Conservation (phyloP, 2,329 filamentous ascomycete genomes). For the Apiospora kogelbergensis region DNA sequence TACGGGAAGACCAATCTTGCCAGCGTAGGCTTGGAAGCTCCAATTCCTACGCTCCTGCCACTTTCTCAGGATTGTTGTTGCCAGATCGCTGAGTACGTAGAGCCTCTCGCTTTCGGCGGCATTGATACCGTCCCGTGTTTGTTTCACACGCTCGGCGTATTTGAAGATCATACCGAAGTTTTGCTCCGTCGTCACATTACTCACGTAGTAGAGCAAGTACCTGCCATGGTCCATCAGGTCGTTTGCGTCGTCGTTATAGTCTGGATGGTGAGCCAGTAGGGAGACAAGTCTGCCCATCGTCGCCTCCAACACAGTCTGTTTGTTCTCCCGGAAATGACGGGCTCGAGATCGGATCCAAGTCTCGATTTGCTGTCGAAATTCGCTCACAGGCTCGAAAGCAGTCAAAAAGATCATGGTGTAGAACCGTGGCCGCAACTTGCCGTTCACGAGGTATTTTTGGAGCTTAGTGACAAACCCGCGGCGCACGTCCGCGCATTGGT, state of each 20-base stretch:
- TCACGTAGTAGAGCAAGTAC: constrained; percentile 89
- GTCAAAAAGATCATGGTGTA: constrained; percentile 88
- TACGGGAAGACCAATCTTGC: constrained; percentile 76
- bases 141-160: constrained; percentile 90
- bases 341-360: constrained; percentile 89
- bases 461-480: constrained; percentile 78
- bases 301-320: constrained; percentile 71
- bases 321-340: constrained; percentile 59
- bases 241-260: constrained; percentile 68
- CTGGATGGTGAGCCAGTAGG: constrained; percentile 88
- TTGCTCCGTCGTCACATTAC: constrained; percentile 76
- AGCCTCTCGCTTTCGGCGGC: constrained; percentile 69
- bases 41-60: constrained; percentile 87
- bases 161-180: constrained; percentile 90
- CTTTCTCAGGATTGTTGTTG: constrained; percentile 76
- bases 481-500: constrained; percentile 71
- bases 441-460: constrained; percentile 83
- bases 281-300: constrained; percentile 82
- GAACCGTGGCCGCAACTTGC: constrained; percentile 71
- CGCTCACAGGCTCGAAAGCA: constrained; percentile 81
- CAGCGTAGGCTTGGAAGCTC: constrained; percentile 80
- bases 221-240: constrained; percentile 79
- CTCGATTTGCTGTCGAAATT: constrained; percentile 71
- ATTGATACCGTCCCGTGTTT: constrained; percentile 77
- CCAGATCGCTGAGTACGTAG: constrained; percentile 84